Evolutionary conservation across 2,329 filamentous ascomycete genomes (phyloP).

Genomic region (Aspergillus ochraceus): DNA sequence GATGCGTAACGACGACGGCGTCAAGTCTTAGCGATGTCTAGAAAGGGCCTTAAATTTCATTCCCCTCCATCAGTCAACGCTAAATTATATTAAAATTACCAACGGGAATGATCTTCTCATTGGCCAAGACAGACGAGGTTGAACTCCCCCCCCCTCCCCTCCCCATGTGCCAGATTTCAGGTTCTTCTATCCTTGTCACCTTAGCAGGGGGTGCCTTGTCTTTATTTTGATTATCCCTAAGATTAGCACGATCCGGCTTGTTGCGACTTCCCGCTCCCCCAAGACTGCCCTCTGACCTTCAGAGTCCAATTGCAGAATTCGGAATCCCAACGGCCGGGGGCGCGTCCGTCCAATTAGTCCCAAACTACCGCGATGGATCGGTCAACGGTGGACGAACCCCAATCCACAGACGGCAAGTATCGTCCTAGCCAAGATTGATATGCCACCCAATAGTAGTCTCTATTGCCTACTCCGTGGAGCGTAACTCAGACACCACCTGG

Average conservation of each 20-base stretch:
- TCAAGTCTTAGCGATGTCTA: conserved; percentile 16
- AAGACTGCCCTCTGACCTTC: too few relatives aligned
- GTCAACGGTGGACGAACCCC: conserved; percentile 25
- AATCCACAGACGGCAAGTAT: conserved; percentile 22
- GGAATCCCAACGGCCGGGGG: conserved; percentile 19
- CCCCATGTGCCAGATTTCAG: background rate
- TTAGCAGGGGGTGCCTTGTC: background rate
- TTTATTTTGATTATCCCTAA: conserved; percentile 1
- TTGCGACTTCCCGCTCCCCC: too few relatives aligned
- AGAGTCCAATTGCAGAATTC: too few relatives aligned
- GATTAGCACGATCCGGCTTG: too few relatives aligned
- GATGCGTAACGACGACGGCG: conserved; percentile 20
- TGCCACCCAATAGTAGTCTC: background rate
- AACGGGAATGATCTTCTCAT: background rate
- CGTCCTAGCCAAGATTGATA: conserved; percentile 17
- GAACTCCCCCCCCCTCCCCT: background rate
- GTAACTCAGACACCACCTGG: conserved; percentile 19
- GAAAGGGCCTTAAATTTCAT: conserved; percentile 1
- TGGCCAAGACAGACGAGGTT: background rate
- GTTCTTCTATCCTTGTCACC: background rate
- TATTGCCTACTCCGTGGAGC: background rate
- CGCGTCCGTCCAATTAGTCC: conserved; percentile 21
- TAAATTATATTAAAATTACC: background rate
- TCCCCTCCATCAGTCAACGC: background rate
- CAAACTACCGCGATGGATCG: conserved; percentile 22